Percentiles rank a stretch among this genome's conserved stretches.
Evolutionary conservation across 345 rosid genomes (phyloP).

Genomic region (Balakata baccata): DNA sequence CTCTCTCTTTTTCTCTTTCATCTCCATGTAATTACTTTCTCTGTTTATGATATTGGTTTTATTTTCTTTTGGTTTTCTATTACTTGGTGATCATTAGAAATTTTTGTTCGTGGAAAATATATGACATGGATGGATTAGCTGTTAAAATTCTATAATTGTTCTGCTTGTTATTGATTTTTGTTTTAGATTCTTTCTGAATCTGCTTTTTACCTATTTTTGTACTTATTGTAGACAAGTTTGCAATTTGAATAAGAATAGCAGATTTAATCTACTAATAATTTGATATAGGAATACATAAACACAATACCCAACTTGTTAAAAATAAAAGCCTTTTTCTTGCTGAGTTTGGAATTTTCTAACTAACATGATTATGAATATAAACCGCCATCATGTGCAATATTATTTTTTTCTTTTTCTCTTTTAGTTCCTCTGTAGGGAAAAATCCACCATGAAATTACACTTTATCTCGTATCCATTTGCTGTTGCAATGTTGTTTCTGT

Average conservation of each 20-base stretch:
- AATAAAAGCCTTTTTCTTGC: neutral
- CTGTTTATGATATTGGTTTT: neutral
- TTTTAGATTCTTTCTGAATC: neutral
- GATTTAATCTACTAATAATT: neutral
- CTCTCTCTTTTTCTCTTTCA: neutral
- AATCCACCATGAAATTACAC: too few species aligned
- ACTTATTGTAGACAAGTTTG: neutral
- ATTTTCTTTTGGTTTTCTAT: neutral
- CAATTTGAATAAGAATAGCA: neutral
- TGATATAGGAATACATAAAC: neutral
- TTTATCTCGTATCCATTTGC: neutral
- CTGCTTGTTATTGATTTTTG: neutral
- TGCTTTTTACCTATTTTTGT: neutral
- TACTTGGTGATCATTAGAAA: neutral
- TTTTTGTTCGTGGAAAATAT: neutral
- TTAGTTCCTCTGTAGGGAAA: neutral
- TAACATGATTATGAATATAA: neutral
- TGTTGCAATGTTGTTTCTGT: neutral
- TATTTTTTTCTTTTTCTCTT: neutral
- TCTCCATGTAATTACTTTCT: neutral
- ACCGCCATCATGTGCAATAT: neutral
- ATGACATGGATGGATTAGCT: neutral
- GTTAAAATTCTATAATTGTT: neutral
- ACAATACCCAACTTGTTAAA: neutral
- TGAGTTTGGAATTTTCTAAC: neutral